These are phyloP conservation scores for Sclerotinia borealis DNA, from an alignment of 2,329 filamentous ascomycete species.

Conservation along the genomic window DNA sequence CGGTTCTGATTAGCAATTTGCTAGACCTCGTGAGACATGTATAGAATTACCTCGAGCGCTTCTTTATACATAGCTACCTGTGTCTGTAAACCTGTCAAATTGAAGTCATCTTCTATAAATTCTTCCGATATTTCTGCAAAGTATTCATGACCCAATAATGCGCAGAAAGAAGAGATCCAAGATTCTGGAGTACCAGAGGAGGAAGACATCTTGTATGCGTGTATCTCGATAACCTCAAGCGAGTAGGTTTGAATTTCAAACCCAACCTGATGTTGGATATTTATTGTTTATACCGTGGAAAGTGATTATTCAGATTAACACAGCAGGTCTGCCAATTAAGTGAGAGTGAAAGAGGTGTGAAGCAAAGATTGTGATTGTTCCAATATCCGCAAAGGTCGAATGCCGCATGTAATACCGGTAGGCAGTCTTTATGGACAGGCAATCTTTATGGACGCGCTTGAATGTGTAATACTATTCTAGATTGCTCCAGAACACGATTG, in stretches of 20 bases:
- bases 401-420: neutral
- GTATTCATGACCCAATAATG: constrained; percentile 92
- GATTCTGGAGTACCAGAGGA: constrained; percentile 55
- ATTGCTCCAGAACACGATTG: neutral
- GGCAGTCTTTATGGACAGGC: neutral
- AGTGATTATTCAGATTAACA: neutral
- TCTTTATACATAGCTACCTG: constrained; percentile 99
- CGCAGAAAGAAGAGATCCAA: constrained; percentile 98
- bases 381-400: neutral
- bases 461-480: neutral
- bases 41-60: constrained; percentile 65
- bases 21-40: neutral
- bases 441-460: neutral
- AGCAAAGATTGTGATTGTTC: neutral
- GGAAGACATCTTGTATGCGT: constrained; percentile 28
- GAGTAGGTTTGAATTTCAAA: neutral
- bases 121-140: constrained; percentile 98
- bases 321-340: neutral
- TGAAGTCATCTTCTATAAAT: constrained; percentile 99
- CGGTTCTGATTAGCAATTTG: constrained; percentile 14
- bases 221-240: neutral
- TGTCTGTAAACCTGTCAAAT: constrained; percentile 87
- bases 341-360: neutral
- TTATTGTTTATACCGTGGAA: neutral
- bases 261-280: neutral